Conservation (phyloP, 2,329 filamentous ascomycete genomes). For the Allantophomopsis cytisporea region DNA sequence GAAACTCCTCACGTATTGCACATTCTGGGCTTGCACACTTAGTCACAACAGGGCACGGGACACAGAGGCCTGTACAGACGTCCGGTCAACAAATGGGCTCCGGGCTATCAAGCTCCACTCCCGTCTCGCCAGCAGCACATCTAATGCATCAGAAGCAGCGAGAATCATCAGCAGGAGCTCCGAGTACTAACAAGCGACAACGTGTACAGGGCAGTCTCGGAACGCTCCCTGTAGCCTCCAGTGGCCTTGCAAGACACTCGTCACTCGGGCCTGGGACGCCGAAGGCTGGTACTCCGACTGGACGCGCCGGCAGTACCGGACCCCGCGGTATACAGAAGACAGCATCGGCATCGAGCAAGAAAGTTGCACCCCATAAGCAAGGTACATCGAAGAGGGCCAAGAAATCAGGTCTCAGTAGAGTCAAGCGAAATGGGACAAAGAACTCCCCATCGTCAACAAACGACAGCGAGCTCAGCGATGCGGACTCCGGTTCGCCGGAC, state of each 20-base stretch:
- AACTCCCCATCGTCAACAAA: conserved; percentile 49
- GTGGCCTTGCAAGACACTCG: conserved; percentile 45
- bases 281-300: conserved; percentile 26
- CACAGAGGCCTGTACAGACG: conserved; percentile 4
- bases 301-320: conserved; percentile 43
- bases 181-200: conserved; percentile 32
- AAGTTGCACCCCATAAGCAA: conserved; percentile 17
- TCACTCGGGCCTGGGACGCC: conserved; percentile 50
- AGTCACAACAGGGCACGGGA: conserved; percentile 7
- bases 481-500: conserved; percentile 38
- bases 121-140: conserved; percentile 45
- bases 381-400: conserved; percentile 12
- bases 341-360: conserved; percentile 27
- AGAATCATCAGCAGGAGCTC: conserved; percentile 44
- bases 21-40: conserved; percentile 15
- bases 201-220: conserved; percentile 25
- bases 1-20: conserved; percentile 9
- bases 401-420: conserved; percentile 48
- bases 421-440: conserved; percentile 40
- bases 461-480: conserved; percentile 52
- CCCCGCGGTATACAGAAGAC: conserved; percentile 29
- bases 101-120: conserved; percentile 25
- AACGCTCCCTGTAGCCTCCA: conserved; percentile 35
- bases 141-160: conserved; percentile 41
- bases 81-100: conserved; percentile 10